Percentiles rank a stretch among this genome's conserved stretches.
Conservation (phyloP, 257 asterid genomes). For the Rehmannia glutinosa region DNA sequence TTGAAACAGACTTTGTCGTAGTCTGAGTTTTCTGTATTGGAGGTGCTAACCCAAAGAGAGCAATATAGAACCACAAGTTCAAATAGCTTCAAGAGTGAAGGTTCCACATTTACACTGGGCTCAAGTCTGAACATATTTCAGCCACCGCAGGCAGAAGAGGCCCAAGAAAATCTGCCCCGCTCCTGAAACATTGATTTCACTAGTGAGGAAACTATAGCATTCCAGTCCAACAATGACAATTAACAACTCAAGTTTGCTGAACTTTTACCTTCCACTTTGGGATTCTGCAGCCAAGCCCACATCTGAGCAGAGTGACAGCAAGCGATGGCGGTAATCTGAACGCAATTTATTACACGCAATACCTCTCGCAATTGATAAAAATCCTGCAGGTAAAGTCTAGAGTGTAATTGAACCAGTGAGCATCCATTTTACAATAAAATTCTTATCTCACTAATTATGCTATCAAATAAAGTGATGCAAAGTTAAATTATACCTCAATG, state of each 20-base stretch:
- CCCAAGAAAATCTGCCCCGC: constrained; percentile 99
- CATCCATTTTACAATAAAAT: constrained; percentile 29
- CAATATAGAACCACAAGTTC: constrained; percentile 98
- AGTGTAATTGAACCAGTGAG: constrained; percentile 82
- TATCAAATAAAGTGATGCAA: constrained; percentile 13
- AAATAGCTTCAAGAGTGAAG: constrained; percentile 89
- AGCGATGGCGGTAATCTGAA: constrained; percentile 87
- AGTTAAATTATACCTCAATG: constrained; percentile 61
- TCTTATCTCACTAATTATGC: constrained; percentile 15
- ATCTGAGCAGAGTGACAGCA: constrained; percentile 96
- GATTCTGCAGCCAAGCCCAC: constrained; percentile 99
- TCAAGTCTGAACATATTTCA: constrained; percentile 97
- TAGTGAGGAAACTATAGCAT: constrained; percentile 22
- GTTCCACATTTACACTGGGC: constrained; percentile 82
- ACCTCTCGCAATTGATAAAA: constrained; percentile 79
- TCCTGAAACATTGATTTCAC: constrained; percentile 52
- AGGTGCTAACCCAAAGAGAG: constrained; percentile 98
- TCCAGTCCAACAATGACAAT: constrained; percentile 20
- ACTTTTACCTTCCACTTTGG: constrained; percentile 76
- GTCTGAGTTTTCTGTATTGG: constrained; percentile 67
- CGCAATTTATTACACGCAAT: constrained; percentile 71
- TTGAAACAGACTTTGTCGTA: constrained; percentile 59
- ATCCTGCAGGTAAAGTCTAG: constrained; percentile 99
- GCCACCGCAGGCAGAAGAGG: constrained; percentile 99
- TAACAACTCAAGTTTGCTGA: constrained; percentile 20